A percentile compares a stretch with the other conserved stretches of the same genome.
These are phyloP conservation scores for Xylaria sp. DNA, from an alignment of 2,329 filamentous ascomycete genomes.

Conservation along the genomic window DNA sequence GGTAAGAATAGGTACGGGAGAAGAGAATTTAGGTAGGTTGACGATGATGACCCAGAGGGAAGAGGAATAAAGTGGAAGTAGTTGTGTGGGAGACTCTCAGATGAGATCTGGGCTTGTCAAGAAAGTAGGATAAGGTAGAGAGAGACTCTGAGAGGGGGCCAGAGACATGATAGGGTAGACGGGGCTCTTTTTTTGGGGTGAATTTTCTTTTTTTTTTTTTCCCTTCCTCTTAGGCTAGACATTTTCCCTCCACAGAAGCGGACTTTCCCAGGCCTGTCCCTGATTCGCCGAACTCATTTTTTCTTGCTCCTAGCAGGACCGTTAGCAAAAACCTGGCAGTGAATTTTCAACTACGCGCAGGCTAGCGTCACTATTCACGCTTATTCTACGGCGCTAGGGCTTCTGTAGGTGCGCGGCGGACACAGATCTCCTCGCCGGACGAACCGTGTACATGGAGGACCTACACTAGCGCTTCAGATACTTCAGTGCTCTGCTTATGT, in stretches of 20 bases:
- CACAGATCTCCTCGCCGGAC: not conserved
- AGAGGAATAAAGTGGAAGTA: conserved; percentile 16
- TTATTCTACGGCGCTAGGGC: not conserved
- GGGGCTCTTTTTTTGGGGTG: conserved; percentile 17
- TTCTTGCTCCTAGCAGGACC: not conserved
- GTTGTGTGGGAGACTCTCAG: conserved; percentile 12
- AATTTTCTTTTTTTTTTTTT: conserved; percentile 11
- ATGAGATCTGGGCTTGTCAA: conserved; percentile 9
- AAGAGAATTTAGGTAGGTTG: conserved; percentile 8
- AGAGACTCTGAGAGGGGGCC: conserved; percentile 15
- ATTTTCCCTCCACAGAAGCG: conserved; percentile 15
- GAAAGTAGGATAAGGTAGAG: conserved; percentile 1
- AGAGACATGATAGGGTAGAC: conserved; percentile 4
- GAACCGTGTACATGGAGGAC: not conserved
- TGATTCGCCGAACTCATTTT: conserved; percentile 16
- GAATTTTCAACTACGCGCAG: not conserved
- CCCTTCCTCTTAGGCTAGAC: not conserved
- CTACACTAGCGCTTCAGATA: too few relatives aligned
- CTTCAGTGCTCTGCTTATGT: not conserved
- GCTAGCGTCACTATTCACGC: not conserved
- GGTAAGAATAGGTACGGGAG: not conserved
- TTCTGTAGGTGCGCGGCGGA: not conserved
- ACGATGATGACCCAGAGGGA: conserved; percentile 25
- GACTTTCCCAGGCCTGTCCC: conserved; percentile 6
- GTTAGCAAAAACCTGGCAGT: not conserved